Evolutionary conservation across 2,329 filamentous ascomycete genomes (phyloP).

Genomic region (Penicillium sp.): DNA sequence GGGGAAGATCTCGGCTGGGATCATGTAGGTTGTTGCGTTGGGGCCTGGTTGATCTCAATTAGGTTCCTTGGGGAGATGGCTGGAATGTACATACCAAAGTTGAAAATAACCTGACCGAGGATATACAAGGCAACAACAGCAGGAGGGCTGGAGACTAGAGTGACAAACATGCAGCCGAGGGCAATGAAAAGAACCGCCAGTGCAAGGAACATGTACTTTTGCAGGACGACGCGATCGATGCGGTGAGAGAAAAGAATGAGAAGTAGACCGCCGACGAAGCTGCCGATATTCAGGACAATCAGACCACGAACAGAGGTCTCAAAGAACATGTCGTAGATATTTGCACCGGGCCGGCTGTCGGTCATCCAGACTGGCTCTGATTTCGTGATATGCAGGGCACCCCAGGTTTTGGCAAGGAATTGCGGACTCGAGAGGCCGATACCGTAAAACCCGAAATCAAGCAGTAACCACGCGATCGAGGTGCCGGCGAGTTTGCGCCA

Average conservation of each 20-base stretch:
- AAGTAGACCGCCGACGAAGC: conserved; percentile 41
- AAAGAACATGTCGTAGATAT: conserved; percentile 40
- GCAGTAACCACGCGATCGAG: conserved; percentile 51
- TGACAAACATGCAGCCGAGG: conserved; percentile 42
- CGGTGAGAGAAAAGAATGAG: conserved; percentile 40
- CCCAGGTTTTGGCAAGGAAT: conserved; percentile 42
- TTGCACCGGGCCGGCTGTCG: conserved; percentile 37
- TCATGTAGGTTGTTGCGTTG: conserved; percentile 44
- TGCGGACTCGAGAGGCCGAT: conserved; percentile 48
- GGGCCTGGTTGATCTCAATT: conserved; percentile 25
- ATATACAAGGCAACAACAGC: conserved; percentile 43
- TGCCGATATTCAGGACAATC: conserved; percentile 41
- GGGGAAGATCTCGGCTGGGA: conserved; percentile 55
- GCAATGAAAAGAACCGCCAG: conserved; percentile 43
- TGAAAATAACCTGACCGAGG: conserved; percentile 47
- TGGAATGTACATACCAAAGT: conserved; percentile 38
- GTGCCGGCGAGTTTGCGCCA: conserved; percentile 45
- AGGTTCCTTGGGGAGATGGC: neutral
- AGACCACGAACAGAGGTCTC: conserved; percentile 38
- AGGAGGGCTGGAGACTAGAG: conserved; percentile 33
- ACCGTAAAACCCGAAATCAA: conserved; percentile 57
- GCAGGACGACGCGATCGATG: conserved; percentile 41
- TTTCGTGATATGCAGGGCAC: conserved; percentile 27
- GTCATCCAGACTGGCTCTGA: conserved; percentile 37
- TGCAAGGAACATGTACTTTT: conserved; percentile 44